These are phyloP conservation scores for Penicillium lagena DNA, from an alignment of 495 filamentous ascomycete genomes.

Conservation along the genomic window DNA sequence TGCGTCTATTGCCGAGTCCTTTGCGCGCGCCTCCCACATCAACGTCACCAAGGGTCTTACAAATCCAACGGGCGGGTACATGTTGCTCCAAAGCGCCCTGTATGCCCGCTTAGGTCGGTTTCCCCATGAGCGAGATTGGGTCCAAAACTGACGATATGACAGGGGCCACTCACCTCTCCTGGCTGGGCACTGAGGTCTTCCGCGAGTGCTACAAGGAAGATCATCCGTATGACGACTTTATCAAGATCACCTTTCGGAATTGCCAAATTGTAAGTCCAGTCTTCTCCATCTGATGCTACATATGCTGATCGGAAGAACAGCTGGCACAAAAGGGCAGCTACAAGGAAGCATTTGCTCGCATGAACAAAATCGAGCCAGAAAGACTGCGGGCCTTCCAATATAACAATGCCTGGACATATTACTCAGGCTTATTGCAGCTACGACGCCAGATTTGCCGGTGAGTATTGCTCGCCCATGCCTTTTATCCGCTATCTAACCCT, in stretches of 20 bases:
- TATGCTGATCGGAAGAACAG: constrained; percentile 17
- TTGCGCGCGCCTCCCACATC: constrained; percentile 75
- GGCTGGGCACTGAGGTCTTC: constrained; percentile 67
- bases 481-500: neutral
- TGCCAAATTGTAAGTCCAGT: constrained; percentile 44
- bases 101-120: constrained; percentile 69
- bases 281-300: neutral
- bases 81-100: constrained; percentile 62
- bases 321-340: constrained; percentile 61
- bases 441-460: constrained; percentile 62
- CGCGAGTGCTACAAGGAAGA: constrained; percentile 61
- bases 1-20: constrained; percentile 66
- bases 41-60: constrained; percentile 70
- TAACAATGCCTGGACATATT: constrained; percentile 73
- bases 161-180: constrained; percentile 58
- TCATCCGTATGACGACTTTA: constrained; percentile 68
- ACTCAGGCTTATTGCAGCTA: constrained; percentile 65
- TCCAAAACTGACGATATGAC: neutral
- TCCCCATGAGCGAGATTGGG: neutral
- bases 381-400: constrained; percentile 68
- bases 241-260: constrained; percentile 58
- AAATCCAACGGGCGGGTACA: constrained; percentile 64
- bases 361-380: constrained; percentile 62
- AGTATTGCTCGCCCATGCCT: neutral
- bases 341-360: constrained; percentile 57